These are phyloP conservation scores for Diaporthe nobilis DNA, from an alignment of 2,329 filamentous ascomycete species.

Conservation along the genomic window DNA sequence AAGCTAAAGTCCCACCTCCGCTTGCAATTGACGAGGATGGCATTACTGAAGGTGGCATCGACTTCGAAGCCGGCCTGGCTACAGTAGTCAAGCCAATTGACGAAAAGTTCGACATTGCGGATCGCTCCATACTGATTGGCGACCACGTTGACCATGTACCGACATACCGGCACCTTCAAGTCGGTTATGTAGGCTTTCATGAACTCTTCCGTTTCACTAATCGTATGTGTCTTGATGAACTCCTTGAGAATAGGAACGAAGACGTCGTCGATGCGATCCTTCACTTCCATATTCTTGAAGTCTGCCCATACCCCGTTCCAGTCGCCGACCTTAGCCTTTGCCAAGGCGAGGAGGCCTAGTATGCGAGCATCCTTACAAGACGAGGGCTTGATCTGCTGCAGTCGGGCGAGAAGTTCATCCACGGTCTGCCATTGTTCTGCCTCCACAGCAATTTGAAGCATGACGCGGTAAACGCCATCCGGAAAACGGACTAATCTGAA, in stretches of 20 bases:
- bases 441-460: slow-evolving; percentile 58
- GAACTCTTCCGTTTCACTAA: slow-evolving; percentile 57
- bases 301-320: slow-evolving; percentile 56
- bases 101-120: slow-evolving; percentile 55
- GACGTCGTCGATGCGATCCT: slow-evolving; percentile 47
- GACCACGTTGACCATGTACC: slow-evolving; percentile 57
- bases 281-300: slow-evolving; percentile 50
- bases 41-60: slow-evolving; percentile 55
- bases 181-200: slow-evolving; percentile 53
- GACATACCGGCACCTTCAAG: slow-evolving; percentile 53
- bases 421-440: slow-evolving; percentile 52
- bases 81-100: slow-evolving; percentile 59
- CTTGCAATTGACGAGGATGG: slow-evolving; percentile 56
- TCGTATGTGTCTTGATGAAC: slow-evolving; percentile 56
- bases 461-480: slow-evolving; percentile 53
- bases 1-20: slow-evolving; percentile 56
- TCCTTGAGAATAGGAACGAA: slow-evolving; percentile 57
- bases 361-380: slow-evolving; percentile 52
- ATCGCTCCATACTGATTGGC: slow-evolving; percentile 59
- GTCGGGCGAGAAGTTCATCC: slow-evolving; percentile 48
- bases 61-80: slow-evolving; percentile 52
- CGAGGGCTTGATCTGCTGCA: slow-evolving; percentile 46
- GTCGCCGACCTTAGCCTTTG: slow-evolving; percentile 55
- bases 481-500: slow-evolving; percentile 50
- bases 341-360: slow-evolving; percentile 53